Percentiles rank a stretch among this genome's conserved stretches.
Conservation (phyloP, 1,139 yeast species). For the Magnusiomyces suaveolens region DNA sequence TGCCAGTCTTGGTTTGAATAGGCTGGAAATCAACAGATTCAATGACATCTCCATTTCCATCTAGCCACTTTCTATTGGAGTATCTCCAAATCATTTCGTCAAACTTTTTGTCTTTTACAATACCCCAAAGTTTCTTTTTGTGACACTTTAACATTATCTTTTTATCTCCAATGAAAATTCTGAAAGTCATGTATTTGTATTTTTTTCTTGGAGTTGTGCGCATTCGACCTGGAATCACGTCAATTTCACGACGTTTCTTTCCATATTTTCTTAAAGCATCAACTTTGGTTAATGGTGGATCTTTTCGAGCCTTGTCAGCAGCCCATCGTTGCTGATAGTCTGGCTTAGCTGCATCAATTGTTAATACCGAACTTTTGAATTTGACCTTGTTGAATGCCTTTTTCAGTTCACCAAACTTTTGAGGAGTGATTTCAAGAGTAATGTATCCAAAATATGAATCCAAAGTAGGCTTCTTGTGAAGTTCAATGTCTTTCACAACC, state of each 20-base stretch:
- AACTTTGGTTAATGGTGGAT: conserved; percentile 32
- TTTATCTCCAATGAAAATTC: conserved; percentile 51
- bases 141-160: conserved; percentile 48
- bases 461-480: conserved; percentile 40
- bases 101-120: conserved; percentile 52
- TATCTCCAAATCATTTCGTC: conserved; percentile 57
- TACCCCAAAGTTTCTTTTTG: conserved; percentile 85
- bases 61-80: conserved; percentile 65
- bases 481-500: conserved; percentile 37
- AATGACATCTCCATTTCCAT: conserved; percentile 70
- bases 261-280: conserved; percentile 37
- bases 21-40: conserved; percentile 36
- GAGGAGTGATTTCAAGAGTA: conserved; percentile 44
- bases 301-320: conserved; percentile 31
- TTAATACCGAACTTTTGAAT: conserved; percentile 63
- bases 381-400: conserved; percentile 55
- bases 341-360: conserved; percentile 43
- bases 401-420: conserved; percentile 41
- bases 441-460: conserved; percentile 60
- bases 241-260: conserved; percentile 36
- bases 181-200: conserved; percentile 49
- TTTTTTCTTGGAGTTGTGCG: conserved; percentile 47
- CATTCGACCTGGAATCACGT: conserved; percentile 53
- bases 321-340: conserved; percentile 40
- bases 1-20: neutral